Percentiles rank a stretch among this genome's conserved stretches.
phyloP scores from a whole-genome alignment of 2,329 filamentous ascomycete genomes.

The Coniochaeta hoffmannii region DNA sequence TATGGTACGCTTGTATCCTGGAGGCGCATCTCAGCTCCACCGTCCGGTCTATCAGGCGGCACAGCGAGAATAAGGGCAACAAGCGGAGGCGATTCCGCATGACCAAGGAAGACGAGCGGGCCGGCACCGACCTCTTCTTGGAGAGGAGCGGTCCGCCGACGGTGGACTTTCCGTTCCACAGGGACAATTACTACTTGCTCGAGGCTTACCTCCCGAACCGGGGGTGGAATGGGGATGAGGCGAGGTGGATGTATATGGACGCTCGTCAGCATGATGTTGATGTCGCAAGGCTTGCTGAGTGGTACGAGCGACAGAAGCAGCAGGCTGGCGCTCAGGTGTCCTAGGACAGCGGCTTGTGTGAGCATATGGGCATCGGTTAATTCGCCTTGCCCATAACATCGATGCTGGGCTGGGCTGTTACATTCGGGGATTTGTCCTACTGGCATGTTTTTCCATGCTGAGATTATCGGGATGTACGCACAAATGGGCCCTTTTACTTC shows the following conservation, averaged over 20 bases:
- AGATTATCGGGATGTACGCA: too few species aligned
- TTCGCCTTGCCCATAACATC: too few species aligned
- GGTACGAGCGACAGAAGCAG: constrained; percentile 8
- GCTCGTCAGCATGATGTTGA: constrained; percentile 30
- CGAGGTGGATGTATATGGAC: constrained; percentile 41
- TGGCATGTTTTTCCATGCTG: too few species aligned
- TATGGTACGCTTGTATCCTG: constrained; percentile 40
- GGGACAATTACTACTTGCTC: constrained; percentile 53
- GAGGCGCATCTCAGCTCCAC: constrained; percentile 21
- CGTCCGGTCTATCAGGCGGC: constrained; percentile 23
- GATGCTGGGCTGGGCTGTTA: too few species aligned
- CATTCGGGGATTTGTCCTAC: too few species aligned
- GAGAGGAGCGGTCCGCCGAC: constrained; percentile 40
- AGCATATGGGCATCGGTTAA: too few species aligned
- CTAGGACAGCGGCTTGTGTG: too few species aligned
- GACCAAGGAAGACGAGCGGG: constrained; percentile 30
- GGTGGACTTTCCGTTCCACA: constrained; percentile 43
- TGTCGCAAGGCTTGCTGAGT: constrained; percentile 21
- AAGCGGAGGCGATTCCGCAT: constrained; percentile 26
- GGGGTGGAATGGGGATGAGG: constrained; percentile 38
- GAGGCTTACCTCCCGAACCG: constrained; percentile 50
- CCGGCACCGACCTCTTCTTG: constrained; percentile 43
- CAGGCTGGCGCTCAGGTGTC: not conserved
- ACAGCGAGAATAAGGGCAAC: constrained; percentile 41
- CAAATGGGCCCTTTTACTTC: too few species aligned